Evolutionary conservation across 176 grass and related monocot species (phyloP).

Genomic region (Areca catechu): DNA sequence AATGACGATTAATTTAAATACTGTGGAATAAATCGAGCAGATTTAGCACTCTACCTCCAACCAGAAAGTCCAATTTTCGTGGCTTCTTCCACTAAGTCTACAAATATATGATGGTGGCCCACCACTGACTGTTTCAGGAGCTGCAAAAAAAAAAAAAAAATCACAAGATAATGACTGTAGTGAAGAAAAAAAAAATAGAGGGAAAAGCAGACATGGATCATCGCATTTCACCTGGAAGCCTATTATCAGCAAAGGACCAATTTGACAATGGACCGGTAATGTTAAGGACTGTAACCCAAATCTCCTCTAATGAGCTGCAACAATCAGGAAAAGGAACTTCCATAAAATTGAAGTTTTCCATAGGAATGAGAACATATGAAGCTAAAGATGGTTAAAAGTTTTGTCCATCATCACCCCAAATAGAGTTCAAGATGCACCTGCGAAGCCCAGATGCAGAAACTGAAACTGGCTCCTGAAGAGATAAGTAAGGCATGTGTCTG

Average conservation of each 20-base stretch:
- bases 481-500: slow-evolving; percentile 48
- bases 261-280: slow-evolving; percentile 87
- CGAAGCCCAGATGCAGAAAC: slow-evolving; percentile 36
- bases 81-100: slow-evolving; percentile 67
- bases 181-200: background rate
- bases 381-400: no score
- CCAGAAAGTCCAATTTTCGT: slow-evolving; percentile 87
- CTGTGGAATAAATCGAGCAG: slow-evolving; percentile 7
- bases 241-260: slow-evolving; percentile 89
- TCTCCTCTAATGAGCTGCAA: slow-evolving; percentile 73
- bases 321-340: slow-evolving; percentile 15
- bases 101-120: slow-evolving; percentile 88
- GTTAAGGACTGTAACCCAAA: slow-evolving; percentile 73
- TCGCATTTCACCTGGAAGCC: slow-evolving; percentile 48
- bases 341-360: background rate
- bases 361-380: slow-evolving; percentile 8
- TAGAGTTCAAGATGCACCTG: slow-evolving; percentile 73
- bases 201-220: background rate
- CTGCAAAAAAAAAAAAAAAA: slow-evolving; percentile 24
- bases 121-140: slow-evolving; percentile 58
- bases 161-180: slow-evolving; percentile 8
- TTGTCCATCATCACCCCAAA: slow-evolving; percentile 36
- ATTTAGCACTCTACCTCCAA: slow-evolving; percentile 51
- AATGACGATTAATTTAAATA: no score
- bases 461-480: slow-evolving; percentile 28